phyloP scores from a whole-genome alignment of 306 rosid species.

The Begonia peltatifolia region DNA sequence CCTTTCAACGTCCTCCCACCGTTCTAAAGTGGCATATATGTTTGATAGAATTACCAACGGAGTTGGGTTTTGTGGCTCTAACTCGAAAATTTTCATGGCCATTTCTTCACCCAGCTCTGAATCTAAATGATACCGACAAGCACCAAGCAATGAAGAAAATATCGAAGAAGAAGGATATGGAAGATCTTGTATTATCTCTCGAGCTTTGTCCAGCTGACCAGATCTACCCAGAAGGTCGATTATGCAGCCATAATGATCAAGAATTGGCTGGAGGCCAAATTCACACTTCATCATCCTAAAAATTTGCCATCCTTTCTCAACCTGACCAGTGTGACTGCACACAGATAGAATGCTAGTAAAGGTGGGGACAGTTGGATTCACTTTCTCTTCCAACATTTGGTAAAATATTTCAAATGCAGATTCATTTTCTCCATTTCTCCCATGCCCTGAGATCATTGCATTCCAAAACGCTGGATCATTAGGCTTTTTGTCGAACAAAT shows the following conservation, averaged over 20 bases:
- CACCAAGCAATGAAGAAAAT: constrained; percentile 62
- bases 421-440: constrained; percentile 50
- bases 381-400: constrained; percentile 30
- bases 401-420: constrained; percentile 39
- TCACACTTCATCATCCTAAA: constrained; percentile 41
- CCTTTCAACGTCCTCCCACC: constrained; percentile 68
- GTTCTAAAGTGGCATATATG: constrained; percentile 52
- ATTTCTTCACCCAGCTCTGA: constrained; percentile 45
- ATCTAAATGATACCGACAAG: constrained; percentile 37
- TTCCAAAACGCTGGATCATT: constrained; percentile 70
- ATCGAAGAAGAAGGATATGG: constrained; percentile 41
- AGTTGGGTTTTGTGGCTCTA: constrained; percentile 48
- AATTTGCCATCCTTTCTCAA: constrained; percentile 41
- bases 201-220: constrained; percentile 43
- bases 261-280: constrained; percentile 41
- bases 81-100: constrained; percentile 35
- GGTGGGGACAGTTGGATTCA: constrained; percentile 48
- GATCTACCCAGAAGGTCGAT: constrained; percentile 61
- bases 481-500: constrained; percentile 39
- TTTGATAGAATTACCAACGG: constrained; percentile 50
- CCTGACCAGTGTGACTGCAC: constrained; percentile 61
- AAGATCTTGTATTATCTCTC: constrained; percentile 26
- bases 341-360: constrained; percentile 50
- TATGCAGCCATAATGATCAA: constrained; percentile 46
- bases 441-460: constrained; percentile 53